Evolutionary conservation across 371 early-diverging fungal genomes (phyloP).

Genomic region (Lichtheimia ornata): DNA sequence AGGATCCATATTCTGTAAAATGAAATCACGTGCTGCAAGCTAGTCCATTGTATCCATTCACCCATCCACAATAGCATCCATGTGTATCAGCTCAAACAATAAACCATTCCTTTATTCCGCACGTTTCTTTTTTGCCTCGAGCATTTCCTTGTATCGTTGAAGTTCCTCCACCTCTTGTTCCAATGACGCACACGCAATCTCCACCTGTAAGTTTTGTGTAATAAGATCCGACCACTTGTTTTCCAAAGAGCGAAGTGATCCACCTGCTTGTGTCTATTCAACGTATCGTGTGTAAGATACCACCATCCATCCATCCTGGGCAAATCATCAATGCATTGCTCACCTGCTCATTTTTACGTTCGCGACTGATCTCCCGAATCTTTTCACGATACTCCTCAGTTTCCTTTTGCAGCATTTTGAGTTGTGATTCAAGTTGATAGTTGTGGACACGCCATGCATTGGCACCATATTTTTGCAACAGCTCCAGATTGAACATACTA

Average conservation of each 20-base stretch:
- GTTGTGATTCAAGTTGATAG: conserved; percentile 69
- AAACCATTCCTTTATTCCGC: background rate
- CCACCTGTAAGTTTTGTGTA: conserved; percentile 61
- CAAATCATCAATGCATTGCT: background rate
- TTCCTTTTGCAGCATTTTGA: conserved; percentile 45
- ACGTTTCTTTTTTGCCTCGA: conserved; percentile 8
- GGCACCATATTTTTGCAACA: conserved; percentile 79
- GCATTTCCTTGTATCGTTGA: conserved; percentile 37
- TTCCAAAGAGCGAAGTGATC: conserved; percentile 53
- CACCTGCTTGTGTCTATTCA: conserved; percentile 51
- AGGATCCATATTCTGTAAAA: too few relatives aligned
- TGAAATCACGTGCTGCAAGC: too few relatives aligned
- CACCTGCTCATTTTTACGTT: conserved; percentile 76
- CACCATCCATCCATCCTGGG: background rate
- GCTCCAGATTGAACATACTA: conserved; percentile 76
- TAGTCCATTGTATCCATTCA: too few relatives aligned
- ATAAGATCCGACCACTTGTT: conserved; percentile 67
- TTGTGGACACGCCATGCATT: conserved; percentile 87
- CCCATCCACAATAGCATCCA: too few relatives aligned
- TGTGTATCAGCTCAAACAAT: too few relatives aligned
- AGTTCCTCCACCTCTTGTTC: conserved; percentile 55
- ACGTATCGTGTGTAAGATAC: background rate
- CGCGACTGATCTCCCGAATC: conserved; percentile 65
- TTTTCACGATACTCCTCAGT: conserved; percentile 51
- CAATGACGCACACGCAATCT: conserved; percentile 59